Conservation (phyloP, 345 rosid genomes). For the Salix purpurea region DNA sequence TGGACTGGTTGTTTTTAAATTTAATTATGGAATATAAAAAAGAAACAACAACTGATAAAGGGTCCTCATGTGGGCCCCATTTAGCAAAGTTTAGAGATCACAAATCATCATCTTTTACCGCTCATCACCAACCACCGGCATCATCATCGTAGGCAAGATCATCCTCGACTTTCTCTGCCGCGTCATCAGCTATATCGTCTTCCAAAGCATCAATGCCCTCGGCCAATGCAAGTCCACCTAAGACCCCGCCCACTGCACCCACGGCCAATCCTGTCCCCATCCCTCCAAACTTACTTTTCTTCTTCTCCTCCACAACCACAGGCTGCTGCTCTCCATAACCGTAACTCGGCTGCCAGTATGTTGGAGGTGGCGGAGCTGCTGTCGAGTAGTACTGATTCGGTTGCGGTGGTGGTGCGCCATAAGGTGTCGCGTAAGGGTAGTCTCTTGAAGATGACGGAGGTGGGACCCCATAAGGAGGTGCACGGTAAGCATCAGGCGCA, state of each 20-base stretch:
- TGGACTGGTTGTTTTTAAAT: too few species aligned
- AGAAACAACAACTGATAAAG: too few species aligned
- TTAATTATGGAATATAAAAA: too few species aligned
- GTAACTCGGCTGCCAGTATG: constrained; percentile 21
- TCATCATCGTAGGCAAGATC: constrained; percentile 43
- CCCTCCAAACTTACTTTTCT: constrained; percentile 68
- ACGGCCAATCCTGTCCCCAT: constrained; percentile 83
- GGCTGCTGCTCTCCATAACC: constrained; percentile 1
- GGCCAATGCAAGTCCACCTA: constrained; percentile 70
- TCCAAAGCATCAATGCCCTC: constrained; percentile 71
- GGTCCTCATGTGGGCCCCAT: neutral
- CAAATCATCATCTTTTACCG: too few species aligned
- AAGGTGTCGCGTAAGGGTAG: constrained; percentile 26
- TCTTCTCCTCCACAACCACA: constrained; percentile 26
- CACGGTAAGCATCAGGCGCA: constrained; percentile 31
- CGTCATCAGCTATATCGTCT: constrained; percentile 56
- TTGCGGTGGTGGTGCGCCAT: constrained; percentile 28
- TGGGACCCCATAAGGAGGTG: constrained; percentile 43
- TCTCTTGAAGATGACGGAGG: constrained; percentile 26
- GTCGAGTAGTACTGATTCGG: constrained; percentile 20
- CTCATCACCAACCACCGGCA: neutral
- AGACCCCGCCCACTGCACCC: constrained; percentile 69
- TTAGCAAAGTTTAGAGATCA: constrained; percentile 15
- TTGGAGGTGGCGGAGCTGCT: constrained; percentile 21
- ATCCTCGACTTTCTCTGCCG: constrained; percentile 58